phyloP scores from a whole-genome alignment of 179 eudicot genomes.

The Corrigiola litoralis region DNA sequence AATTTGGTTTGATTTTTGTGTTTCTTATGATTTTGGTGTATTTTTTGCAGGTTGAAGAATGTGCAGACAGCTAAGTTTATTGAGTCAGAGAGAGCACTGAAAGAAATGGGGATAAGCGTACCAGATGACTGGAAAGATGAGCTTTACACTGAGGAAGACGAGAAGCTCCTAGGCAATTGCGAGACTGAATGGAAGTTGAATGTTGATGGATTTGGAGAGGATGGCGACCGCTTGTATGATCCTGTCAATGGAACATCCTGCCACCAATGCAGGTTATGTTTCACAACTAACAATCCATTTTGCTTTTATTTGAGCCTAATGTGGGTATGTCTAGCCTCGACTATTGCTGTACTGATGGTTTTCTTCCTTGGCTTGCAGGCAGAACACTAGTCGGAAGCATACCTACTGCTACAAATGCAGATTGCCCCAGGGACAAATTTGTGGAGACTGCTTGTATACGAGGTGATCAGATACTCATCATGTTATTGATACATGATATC shows the following conservation, averaged over 20 bases:
- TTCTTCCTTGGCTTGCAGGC: conserved; percentile 34
- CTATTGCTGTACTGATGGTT: neutral
- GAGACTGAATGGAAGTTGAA: conserved; percentile 44
- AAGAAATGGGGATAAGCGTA: conserved; percentile 41
- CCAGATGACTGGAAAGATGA: conserved; percentile 48
- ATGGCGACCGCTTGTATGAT: conserved; percentile 62
- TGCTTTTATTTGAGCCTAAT: neutral
- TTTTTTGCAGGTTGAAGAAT: conserved; percentile 31
- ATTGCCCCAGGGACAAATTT: conserved; percentile 42
- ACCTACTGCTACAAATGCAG: conserved; percentile 55
- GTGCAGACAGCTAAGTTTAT: conserved; percentile 16
- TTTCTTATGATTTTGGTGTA: neutral
- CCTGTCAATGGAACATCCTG: conserved; percentile 51
- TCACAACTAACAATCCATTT: neutral
- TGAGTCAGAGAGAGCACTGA: conserved; percentile 25
- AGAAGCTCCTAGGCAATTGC: conserved; percentile 55
- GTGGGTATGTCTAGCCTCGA: neutral
- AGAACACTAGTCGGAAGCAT: conserved; percentile 48
- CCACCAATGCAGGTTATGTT: conserved; percentile 71
- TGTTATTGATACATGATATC: neutral
- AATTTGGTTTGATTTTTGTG: too few relatives aligned
- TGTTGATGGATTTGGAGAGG: conserved; percentile 60
- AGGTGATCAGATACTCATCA: conserved; percentile 32
- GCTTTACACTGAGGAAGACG: conserved; percentile 60
- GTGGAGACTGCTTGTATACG: conserved; percentile 79